Base-by-base conservation (phyloP, 768 basidiomycete genomes). In the Austroboletus eburneus region DNA sequence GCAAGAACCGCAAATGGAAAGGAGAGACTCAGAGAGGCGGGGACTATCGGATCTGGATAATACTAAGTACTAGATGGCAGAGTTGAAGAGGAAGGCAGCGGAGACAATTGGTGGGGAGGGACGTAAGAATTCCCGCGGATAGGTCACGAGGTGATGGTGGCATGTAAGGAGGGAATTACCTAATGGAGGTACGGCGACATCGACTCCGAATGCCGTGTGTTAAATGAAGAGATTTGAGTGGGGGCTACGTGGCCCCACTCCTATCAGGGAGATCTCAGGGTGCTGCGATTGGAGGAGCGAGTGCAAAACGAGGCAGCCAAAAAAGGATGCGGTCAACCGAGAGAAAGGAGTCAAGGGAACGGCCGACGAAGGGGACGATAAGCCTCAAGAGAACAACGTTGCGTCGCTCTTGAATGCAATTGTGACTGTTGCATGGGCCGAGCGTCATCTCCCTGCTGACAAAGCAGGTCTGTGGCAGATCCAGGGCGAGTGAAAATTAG, bases 341-440 rank as follows among this genome's bases (percentile, higher is more conserved):
- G 24, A 25, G 23, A 40, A 39, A 51, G 58, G 61, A 55, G 55
- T 52, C 49, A 48, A 53, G 42, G 36, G 39, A 44, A 37, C 23
- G 18, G 37, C 56, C 50, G 50, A 22, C 36, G 46, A 17, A 39
- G 40, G 43, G 39, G 42, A 27, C 25, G 25, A 27, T 27, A 27
- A 27, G 25, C 59, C 59, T 58, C 59, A 49, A 58, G 48, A 48
- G 12, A 37, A 49, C 55, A 62, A 61, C 62, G 56, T 60, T 60
- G 50, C 16, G 8, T 5, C 9, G 12, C 32, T 14, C 5, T 14
- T 33, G 9, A 33, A 16, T 33, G 25, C 25, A 27, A 27, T 27
- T 27, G 25, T 27, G 25, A 27, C 25, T 27, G 25, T 27, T 27
- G 25, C 25, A 27, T 27, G 25, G 25, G 25, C 25, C 25, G 25